These are phyloP conservation scores for Gossypium ekmanianum DNA, from an alignment of 345 rosid species.

Conservation along the genomic window DNA sequence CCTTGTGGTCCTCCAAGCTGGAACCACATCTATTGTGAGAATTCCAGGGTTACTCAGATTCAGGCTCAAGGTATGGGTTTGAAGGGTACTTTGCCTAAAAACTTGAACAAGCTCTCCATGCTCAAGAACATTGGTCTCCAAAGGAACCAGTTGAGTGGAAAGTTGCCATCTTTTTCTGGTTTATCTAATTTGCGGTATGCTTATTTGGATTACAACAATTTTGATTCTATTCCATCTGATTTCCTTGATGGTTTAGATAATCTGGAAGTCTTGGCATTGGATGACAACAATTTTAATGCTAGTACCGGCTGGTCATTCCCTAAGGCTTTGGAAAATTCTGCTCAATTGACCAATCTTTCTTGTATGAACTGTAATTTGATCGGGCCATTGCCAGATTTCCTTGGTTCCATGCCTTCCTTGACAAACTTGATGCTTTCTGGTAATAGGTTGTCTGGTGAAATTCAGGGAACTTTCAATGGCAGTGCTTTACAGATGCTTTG, in stretches of 20 bases:
- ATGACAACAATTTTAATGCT: constrained; percentile 50
- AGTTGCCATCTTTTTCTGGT: constrained; percentile 52
- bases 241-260: constrained; percentile 45
- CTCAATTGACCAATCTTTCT: constrained; percentile 52
- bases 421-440: constrained; percentile 45
- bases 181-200: constrained; percentile 44
- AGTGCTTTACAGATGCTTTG: constrained; percentile 48
- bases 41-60: constrained; percentile 52
- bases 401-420: constrained; percentile 47
- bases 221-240: constrained; percentile 58
- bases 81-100: constrained; percentile 56
- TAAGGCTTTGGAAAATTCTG: constrained; percentile 36
- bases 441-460: constrained; percentile 51
- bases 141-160: constrained; percentile 53
- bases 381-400: constrained; percentile 59
- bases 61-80: constrained; percentile 52
- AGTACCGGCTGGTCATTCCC: constrained; percentile 63
- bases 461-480: constrained; percentile 45
- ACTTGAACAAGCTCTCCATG: constrained; percentile 48
- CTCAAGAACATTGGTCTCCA: constrained; percentile 57
- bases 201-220: constrained; percentile 52
- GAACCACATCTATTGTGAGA: constrained; percentile 49
- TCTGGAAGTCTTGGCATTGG: constrained; percentile 58
- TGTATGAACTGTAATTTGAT: constrained; percentile 59
- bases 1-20: constrained; percentile 56